Evolutionary conservation across 345 rosid genomes (phyloP), one percentile per base, ranked within the genome.

Genomic region (rapeseed (Brassica napus)): DNA sequence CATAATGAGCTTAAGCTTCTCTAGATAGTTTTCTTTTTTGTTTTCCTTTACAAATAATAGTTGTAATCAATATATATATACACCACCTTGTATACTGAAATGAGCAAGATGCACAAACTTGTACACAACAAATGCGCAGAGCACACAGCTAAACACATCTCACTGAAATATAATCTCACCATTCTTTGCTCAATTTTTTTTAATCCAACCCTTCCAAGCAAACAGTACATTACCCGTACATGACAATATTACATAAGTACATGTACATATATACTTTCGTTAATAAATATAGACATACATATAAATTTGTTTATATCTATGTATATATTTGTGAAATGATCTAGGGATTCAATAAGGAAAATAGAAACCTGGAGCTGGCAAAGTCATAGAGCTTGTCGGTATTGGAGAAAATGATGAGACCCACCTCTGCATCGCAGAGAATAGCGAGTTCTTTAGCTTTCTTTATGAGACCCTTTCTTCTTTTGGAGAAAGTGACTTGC

Each of bases 381-480:
- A 83, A 90, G 52, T 90, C 88, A 39, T 87, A 89, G 86, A 91
- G 88, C 85, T 84, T 87, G n/a, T 89, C 87, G 61, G 94, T 85
- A 71, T 79, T 85, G 57, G 90, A 85, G 21, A 86, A 85, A 84
- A 88, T 87, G 26, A 92, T 78, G 12, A 92, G 89, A 81, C 89
- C 87, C 58, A 90, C 88, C 32, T 84, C 76, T 44, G 97, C 94
- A 67, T 92, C 97, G 55, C 93, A 89, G 6, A 89, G 86, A 35
- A 90, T 87, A 14, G 85, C 81, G 11, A 92, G 91, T 85, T 92
- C 97, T 80, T 83, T 85, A 59, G 97, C 97, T 69, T 90, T 92
- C 84, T 92, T 92, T 9, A 87, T 85, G 69, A 90, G 84, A 72
- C 94, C 97, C 77, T 79, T 90, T 71, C 90, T 92, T 76, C 93